Conservation (phyloP, 2,329 filamentous ascomycete species). For the Sarocladium kiliense region DNA sequence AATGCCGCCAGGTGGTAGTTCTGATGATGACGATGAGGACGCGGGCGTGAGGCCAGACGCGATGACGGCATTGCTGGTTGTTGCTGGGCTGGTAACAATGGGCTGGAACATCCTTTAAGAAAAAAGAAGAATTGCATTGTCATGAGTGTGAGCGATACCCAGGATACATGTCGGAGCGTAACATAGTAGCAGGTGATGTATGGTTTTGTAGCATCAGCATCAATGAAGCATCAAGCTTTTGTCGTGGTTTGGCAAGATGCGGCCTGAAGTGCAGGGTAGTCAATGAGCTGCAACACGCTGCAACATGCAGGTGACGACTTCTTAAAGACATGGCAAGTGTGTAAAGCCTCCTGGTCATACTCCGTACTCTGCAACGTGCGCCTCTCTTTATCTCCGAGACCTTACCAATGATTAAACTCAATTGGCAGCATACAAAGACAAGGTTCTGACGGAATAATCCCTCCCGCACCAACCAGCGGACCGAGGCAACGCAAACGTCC, state of each 20-base stretch:
- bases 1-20: background rate
- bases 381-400: no score
- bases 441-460: background rate
- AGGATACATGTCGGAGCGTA: background rate
- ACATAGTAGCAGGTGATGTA: background rate
- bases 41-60: background rate
- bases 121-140: background rate
- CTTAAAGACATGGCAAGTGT: no score
- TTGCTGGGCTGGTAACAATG: slow-evolving; percentile 2
- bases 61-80: slow-evolving; percentile 1
- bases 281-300: no score
- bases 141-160: background rate
- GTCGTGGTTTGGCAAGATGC: no score
- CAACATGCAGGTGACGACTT: no score
- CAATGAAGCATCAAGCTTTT: background rate
- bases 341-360: no score
- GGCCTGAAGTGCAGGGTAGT: background rate
- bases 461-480: background rate
- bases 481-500: background rate
- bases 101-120: background rate
- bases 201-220: background rate
- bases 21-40: background rate
- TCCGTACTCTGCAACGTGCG: no score
- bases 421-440: background rate
- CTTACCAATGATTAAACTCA: no score